Percentiles rank a stretch among this genome's conserved stretches.
phyloP scores from a whole-genome alignment of 768 basidiomycete species.

The Hypholoma fasciculare region DNA sequence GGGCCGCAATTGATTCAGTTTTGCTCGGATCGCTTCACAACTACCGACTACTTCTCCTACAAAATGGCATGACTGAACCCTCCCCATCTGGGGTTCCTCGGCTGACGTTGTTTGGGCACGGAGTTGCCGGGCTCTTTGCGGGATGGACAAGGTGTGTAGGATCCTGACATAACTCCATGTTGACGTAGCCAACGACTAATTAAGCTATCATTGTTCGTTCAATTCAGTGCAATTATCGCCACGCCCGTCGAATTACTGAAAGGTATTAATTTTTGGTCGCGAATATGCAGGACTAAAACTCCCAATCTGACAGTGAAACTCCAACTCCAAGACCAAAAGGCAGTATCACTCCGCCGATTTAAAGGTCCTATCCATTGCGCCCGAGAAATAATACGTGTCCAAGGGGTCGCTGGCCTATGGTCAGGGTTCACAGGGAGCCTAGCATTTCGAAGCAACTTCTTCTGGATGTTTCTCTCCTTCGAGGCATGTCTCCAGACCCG shows the following conservation, averaged over 20 bases:
- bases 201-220: constrained; percentile 3
- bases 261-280: constrained; percentile 33
- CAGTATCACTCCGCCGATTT: constrained; percentile 52
- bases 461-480: constrained; percentile 77
- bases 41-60: constrained; percentile 62
- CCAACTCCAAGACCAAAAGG: constrained; percentile 62
- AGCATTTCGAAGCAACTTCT: constrained; percentile 72
- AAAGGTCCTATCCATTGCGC: constrained; percentile 68
- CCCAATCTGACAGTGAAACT: constrained; percentile 52
- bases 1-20: constrained; percentile 73
- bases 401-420: constrained; percentile 71
- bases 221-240: constrained; percentile 59
- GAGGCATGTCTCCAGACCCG: constrained; percentile 40
- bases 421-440: constrained; percentile 75
- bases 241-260: constrained; percentile 82
- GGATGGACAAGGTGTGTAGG: constrained; percentile 61
- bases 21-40: constrained; percentile 72
- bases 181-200: neutral
- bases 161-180: neutral
- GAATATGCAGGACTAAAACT: constrained; percentile 4
- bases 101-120: constrained; percentile 64
- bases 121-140: constrained; percentile 65
- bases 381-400: constrained; percentile 57
- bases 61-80: constrained; percentile 52
- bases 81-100: constrained; percentile 44